Evolutionary conservation across 257 asterid species (phyloP).

Genomic region (Osmanthus fragrans): DNA sequence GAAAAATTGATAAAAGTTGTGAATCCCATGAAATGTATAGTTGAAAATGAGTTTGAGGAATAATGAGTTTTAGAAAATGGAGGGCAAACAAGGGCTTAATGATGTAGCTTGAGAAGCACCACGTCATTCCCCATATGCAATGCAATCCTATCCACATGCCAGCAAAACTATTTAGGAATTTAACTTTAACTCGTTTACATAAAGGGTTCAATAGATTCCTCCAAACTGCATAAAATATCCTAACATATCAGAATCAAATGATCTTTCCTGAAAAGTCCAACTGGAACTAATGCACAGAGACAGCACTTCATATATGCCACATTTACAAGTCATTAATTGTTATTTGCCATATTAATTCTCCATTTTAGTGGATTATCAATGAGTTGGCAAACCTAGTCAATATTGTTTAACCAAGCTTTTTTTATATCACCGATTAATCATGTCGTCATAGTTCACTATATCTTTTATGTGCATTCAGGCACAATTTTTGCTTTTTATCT

Average conservation of each 20-base stretch:
- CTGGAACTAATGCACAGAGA: constrained; percentile 38
- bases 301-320: background rate
- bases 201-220: constrained; percentile 45
- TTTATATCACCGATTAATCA: background rate
- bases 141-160: constrained; percentile 46
- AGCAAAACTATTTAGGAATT: constrained; percentile 38
- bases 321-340: background rate
- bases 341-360: background rate
- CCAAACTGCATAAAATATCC: constrained; percentile 60
- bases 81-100: too few relatives aligned
- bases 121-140: constrained; percentile 23
- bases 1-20: too few relatives aligned
- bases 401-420: background rate
- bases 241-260: constrained; percentile 48
- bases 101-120: constrained; percentile 12
- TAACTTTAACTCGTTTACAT: constrained; percentile 32
- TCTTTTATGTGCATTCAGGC: background rate
- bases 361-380: background rate
- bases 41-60: too few relatives aligned
- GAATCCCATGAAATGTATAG: too few relatives aligned
- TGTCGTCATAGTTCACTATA: background rate
- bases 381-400: background rate
- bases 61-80: too few relatives aligned
- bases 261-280: constrained; percentile 43
- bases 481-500: background rate